A percentile compares a stretch with the other conserved stretches of the same genome.
Evolutionary conservation across 2,329 filamentous ascomycete genomes (phyloP).

Genomic region (Penicillium brevicompactum): DNA sequence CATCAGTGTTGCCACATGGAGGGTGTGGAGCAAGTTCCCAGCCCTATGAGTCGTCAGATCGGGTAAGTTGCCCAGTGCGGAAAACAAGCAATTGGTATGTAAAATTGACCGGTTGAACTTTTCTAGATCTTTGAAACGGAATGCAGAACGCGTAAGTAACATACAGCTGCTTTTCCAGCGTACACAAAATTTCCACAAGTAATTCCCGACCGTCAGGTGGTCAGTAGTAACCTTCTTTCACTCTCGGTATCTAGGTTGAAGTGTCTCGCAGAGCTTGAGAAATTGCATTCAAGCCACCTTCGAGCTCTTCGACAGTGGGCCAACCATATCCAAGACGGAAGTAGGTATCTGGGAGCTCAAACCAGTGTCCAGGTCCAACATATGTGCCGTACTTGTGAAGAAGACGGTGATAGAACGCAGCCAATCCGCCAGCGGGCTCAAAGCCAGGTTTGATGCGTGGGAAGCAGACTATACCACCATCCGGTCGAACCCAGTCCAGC

Average conservation of each 20-base stretch:
- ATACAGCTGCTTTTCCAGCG: no score
- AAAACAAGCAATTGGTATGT: neutral
- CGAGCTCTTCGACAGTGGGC: slow-evolving; percentile 22
- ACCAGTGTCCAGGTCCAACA: slow-evolving; percentile 22
- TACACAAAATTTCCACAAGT: no score
- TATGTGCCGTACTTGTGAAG: slow-evolving; percentile 19
- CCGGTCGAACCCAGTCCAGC: slow-evolving; percentile 27
- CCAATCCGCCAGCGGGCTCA: slow-evolving; percentile 17
- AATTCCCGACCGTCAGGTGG: no score
- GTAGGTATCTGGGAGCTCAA: slow-evolving; percentile 24
- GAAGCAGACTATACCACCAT: slow-evolving; percentile 27
- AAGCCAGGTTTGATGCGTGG: slow-evolving; percentile 19
- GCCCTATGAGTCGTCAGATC: neutral
- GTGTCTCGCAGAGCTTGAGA: neutral
- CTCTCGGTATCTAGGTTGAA: neutral
- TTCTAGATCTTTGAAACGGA: no score
- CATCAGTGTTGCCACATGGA: neutral
- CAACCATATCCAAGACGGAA: slow-evolving; percentile 30
- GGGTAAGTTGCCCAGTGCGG: neutral
- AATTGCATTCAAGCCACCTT: slow-evolving; percentile 17
- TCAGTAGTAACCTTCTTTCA: neutral
- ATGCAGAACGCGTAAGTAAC: no score
- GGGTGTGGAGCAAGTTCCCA: neutral
- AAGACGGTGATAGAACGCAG: slow-evolving; percentile 19
- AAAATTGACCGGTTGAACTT: no score